Conservation (phyloP, 2,329 filamentous ascomycete genomes). For the Chaetomium globosum region DNA sequence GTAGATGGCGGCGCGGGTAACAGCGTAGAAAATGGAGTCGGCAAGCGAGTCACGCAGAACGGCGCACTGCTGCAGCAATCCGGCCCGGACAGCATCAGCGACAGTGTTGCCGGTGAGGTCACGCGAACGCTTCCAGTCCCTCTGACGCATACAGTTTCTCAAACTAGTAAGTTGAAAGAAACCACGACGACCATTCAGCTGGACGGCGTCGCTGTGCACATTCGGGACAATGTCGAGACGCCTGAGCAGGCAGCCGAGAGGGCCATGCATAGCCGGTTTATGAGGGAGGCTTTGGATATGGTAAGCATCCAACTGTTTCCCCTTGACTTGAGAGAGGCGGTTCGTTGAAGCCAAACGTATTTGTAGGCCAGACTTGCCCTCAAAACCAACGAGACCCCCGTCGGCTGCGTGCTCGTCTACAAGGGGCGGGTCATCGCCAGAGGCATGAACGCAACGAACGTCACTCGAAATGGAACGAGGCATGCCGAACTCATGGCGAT, state of each 20-base stretch:
- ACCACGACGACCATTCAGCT: conserved; percentile 25
- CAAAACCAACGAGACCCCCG: conserved; percentile 85
- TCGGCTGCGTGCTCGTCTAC: conserved; percentile 91
- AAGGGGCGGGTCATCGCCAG: conserved; percentile 76
- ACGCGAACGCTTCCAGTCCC: conserved; percentile 28
- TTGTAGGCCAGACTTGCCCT: conserved; percentile 80
- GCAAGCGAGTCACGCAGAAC: conserved; percentile 3
- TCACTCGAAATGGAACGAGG: conserved; percentile 84
- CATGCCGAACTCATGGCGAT: conserved; percentile 96
- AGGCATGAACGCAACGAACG: conserved; percentile 97
- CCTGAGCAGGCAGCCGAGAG: conserved; percentile 43
- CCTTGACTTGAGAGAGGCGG: conserved; percentile 5
- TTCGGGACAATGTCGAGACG: conserved; percentile 30
- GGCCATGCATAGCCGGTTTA: conserved; percentile 63
- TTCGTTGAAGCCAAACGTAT: conserved; percentile 6
- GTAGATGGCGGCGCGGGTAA: not conserved
- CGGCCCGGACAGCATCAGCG: not conserved
- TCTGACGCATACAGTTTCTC: conserved; percentile 30
- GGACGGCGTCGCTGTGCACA: conserved; percentile 23
- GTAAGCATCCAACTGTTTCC: conserved; percentile 53
- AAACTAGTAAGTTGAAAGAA: conserved; percentile 36
- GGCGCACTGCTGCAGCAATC: conserved; percentile 7
- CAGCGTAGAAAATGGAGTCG: not conserved
- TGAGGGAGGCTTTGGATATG: conserved; percentile 85
- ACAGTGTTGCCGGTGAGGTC: conserved; percentile 21